Percentiles rank a stretch among this genome's conserved stretches.
Evolutionary conservation across 1,139 yeast genomes (phyloP).

Genomic region (Hansenula sp.): DNA sequence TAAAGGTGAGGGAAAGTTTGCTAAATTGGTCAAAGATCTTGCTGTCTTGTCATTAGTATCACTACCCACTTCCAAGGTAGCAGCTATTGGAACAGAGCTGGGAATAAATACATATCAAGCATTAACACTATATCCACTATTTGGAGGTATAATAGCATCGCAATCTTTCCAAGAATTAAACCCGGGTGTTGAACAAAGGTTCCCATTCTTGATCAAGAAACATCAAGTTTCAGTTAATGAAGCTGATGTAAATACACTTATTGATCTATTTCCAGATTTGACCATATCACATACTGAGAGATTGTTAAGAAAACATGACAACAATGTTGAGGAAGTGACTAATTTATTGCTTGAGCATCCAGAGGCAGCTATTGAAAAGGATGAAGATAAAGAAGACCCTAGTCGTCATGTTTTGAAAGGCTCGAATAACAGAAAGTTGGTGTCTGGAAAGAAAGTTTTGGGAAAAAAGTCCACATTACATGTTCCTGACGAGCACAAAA

Average conservation of each 20-base stretch:
- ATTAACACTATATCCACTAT: constrained; percentile 44
- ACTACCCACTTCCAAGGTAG: constrained; percentile 40
- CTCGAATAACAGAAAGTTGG: constrained; percentile 8
- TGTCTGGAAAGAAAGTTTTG: constrained; percentile 14
- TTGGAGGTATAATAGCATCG: constrained; percentile 48
- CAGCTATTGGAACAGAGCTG: constrained; percentile 39
- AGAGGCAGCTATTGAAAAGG: constrained; percentile 27
- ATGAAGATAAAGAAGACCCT: constrained; percentile 5
- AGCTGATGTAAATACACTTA: constrained; percentile 38
- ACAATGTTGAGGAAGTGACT: constrained; percentile 56
- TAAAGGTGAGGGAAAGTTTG: constrained; percentile 50
- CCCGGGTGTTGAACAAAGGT: constrained; percentile 45
- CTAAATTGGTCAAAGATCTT: constrained; percentile 40
- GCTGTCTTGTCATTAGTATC: constrained; percentile 51
- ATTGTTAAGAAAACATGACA: constrained; percentile 42
- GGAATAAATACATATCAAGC: constrained; percentile 39
- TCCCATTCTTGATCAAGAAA: constrained; percentile 27
- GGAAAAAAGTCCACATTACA: constrained; percentile 22
- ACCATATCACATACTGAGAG: constrained; percentile 39
- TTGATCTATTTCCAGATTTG: constrained; percentile 59
- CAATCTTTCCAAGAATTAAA: constrained; percentile 37
- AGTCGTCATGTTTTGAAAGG: constrained; percentile 3
- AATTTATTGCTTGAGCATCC: constrained; percentile 61
- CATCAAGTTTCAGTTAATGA: constrained; percentile 17
- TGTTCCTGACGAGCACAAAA: constrained; percentile 42